A percentile compares a stretch with the other conserved stretches of the same genome.
These are phyloP conservation scores for Immersiporthe knoxdaviesiana DNA, from an alignment of 2,329 filamentous ascomycete genomes.

Conservation along the genomic window DNA sequence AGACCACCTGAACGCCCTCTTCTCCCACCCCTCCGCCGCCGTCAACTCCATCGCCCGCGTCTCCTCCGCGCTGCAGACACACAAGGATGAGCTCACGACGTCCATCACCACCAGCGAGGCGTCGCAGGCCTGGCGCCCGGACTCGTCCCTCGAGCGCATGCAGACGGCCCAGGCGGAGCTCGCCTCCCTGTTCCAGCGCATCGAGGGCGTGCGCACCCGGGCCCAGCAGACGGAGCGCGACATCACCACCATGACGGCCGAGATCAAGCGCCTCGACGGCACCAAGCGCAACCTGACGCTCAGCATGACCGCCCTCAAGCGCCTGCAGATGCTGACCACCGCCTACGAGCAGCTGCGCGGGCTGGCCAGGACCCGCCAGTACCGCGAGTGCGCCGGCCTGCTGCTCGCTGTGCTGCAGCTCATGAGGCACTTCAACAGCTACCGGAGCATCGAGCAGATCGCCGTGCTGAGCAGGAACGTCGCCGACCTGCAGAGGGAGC, in stretches of 20 bases:
- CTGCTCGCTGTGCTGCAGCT: constrained; percentile 95
- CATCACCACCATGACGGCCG: constrained; percentile 98
- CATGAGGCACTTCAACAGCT: constrained; percentile 98
- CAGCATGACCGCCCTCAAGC: constrained; percentile 96
- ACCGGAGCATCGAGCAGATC: constrained; percentile 97
- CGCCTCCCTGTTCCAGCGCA: constrained; percentile 87
- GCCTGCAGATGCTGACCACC: constrained; percentile 97
- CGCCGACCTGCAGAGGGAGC: constrained; percentile 86
- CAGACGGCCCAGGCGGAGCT: constrained; percentile 89
- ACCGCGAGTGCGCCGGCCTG: constrained; percentile 90
- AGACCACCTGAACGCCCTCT: constrained; percentile 89
- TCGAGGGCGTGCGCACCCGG: constrained; percentile 87
- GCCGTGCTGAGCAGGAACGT: constrained; percentile 91
- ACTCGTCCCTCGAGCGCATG: constrained; percentile 88
- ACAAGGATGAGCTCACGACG: constrained; percentile 80
- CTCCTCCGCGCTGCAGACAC: constrained; percentile 70
- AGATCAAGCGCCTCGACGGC: constrained; percentile 95
- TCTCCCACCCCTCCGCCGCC: constrained; percentile 84
- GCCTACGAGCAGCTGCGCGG: constrained; percentile 95
- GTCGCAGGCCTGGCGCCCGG: constrained; percentile 81
- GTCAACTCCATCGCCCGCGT: constrained; percentile 77
- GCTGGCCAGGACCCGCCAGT: constrained; percentile 83
- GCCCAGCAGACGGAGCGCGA: constrained; percentile 92
- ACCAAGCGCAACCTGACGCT: constrained; percentile 96
- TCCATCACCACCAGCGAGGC: constrained; percentile 76